A percentile compares a stretch with the other conserved stretches of the same genome.
Conservation (phyloP, 2,329 filamentous ascomycete species). For the Trichophyton mentagrophytes region DNA sequence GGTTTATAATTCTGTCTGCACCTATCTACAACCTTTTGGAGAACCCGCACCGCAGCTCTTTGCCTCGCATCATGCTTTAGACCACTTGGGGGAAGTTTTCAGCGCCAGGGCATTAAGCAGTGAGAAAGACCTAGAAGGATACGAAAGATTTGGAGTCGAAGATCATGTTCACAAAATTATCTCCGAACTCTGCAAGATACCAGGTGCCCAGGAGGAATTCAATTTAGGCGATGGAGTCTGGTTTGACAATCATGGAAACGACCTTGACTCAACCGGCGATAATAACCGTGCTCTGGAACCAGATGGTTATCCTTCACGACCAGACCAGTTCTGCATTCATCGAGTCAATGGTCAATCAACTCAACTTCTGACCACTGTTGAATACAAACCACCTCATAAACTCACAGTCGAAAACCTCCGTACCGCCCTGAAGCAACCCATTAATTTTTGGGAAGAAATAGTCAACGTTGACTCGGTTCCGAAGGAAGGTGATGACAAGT, state of each 20-base stretch:
- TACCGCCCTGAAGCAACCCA: background rate
- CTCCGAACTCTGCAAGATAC: slow-evolving; percentile 18
- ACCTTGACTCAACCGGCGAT: slow-evolving; percentile 8
- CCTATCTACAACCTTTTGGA: slow-evolving; percentile 13
- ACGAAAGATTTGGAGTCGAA: slow-evolving; percentile 21
- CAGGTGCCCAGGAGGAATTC: slow-evolving; percentile 18
- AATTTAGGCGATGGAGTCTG: slow-evolving; percentile 14
- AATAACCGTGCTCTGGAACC: slow-evolving; percentile 6
- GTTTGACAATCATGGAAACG: slow-evolving; percentile 15
- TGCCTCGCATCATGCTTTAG: slow-evolving; percentile 11
- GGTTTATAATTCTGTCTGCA: slow-evolving; percentile 15
- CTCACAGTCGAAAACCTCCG: background rate
- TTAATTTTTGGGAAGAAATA: slow-evolving; percentile 4
- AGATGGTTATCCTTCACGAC: slow-evolving; percentile 7
- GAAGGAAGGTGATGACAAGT: slow-evolving; percentile 12
- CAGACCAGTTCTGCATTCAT: slow-evolving; percentile 18
- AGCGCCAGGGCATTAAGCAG: slow-evolving; percentile 16
- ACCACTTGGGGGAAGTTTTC: slow-evolving; percentile 9
- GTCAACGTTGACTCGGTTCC: slow-evolving; percentile 4
- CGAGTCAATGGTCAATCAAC: slow-evolving; percentile 4
- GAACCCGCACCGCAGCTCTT: slow-evolving; percentile 12
- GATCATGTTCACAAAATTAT: slow-evolving; percentile 20
- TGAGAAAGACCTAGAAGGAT: slow-evolving; percentile 21
- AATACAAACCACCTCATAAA: slow-evolving; percentile 19
- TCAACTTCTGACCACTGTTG: slow-evolving; percentile 8